A percentile compares a stretch with the other conserved stretches of the same genome.
Conservation (phyloP, 169 alveolate species). For the Cryptosporidium sp. region DNA sequence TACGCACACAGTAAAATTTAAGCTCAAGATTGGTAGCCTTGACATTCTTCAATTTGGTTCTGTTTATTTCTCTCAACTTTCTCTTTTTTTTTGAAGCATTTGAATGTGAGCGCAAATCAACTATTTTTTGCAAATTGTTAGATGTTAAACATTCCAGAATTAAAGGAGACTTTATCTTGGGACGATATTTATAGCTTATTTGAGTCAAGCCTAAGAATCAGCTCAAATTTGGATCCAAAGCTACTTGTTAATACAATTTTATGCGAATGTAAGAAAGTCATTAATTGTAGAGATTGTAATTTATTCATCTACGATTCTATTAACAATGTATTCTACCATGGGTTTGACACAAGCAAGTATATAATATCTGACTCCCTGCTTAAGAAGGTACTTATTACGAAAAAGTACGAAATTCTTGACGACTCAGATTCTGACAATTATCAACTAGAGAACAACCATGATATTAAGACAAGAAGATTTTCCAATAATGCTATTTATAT, state of each 20-base stretch:
- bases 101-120: not conserved
- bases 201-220: conserved; percentile 39
- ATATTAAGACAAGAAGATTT: not conserved
- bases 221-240: conserved; percentile 60
- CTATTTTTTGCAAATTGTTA: not conserved
- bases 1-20: not conserved
- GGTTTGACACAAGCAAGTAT: conserved; percentile 62
- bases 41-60: not conserved
- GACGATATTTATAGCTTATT: conserved; percentile 34
- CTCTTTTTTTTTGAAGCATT: no score
- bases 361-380: conserved; percentile 20
- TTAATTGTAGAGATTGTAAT: conserved; percentile 60
- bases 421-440: not conserved
- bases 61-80: not conserved
- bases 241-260: conserved; percentile 15
- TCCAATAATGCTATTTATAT: conserved; percentile 20
- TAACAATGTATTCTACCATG: conserved; percentile 49
- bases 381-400: conserved; percentile 13
- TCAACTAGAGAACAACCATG: not conserved
- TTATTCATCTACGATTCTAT: conserved; percentile 39
- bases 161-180: conserved; percentile 47
- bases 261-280: conserved; percentile 20
- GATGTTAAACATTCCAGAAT: conserved; percentile 14
- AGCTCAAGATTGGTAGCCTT: not conserved
- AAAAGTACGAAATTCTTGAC: conserved; percentile 12